Evolutionary conservation across 495 filamentous ascomycete species (phyloP).

Genomic region (Aspergillus olivimuriae): DNA sequence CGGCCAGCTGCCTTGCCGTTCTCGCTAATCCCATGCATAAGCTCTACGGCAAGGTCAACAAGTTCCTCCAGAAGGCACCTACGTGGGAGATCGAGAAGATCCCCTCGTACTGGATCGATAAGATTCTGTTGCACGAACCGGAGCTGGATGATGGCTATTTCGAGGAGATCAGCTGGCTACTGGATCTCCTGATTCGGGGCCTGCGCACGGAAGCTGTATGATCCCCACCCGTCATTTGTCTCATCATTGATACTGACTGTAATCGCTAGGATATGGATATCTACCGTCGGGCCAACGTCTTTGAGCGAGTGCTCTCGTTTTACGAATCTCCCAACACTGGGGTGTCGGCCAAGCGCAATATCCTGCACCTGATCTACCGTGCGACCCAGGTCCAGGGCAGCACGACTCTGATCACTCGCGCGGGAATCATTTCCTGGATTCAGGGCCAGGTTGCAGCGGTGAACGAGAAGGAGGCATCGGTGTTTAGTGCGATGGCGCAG

Average conservation of each 20-base stretch:
- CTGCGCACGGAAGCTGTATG: conserved; percentile 51
- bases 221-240: not conserved
- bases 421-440: conserved; percentile 78
- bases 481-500: conserved; percentile 51
- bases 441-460: conserved; percentile 46
- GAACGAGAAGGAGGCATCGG: conserved; percentile 36
- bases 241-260: not conserved
- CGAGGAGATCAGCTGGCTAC: conserved; percentile 72
- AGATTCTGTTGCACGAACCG: conserved; percentile 63
- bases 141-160: conserved; percentile 68
- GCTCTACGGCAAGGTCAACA: conserved; percentile 82
- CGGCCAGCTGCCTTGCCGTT: conserved; percentile 60
- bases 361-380: conserved; percentile 68
- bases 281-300: conserved; percentile 73
- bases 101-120: conserved; percentile 65
- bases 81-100: conserved; percentile 67
- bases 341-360: conserved; percentile 53
- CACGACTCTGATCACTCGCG: conserved; percentile 77
- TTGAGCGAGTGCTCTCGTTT: conserved; percentile 70
- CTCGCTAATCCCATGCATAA: conserved; percentile 71
- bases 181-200: conserved; percentile 67
- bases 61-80: conserved; percentile 70
- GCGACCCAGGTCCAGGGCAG: conserved; percentile 70
- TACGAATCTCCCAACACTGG: conserved; percentile 61
- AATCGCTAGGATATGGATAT: conserved; percentile 63